phyloP scores from a whole-genome alignment of 495 filamentous ascomycete species.

The Talaromyces thailandensis region DNA sequence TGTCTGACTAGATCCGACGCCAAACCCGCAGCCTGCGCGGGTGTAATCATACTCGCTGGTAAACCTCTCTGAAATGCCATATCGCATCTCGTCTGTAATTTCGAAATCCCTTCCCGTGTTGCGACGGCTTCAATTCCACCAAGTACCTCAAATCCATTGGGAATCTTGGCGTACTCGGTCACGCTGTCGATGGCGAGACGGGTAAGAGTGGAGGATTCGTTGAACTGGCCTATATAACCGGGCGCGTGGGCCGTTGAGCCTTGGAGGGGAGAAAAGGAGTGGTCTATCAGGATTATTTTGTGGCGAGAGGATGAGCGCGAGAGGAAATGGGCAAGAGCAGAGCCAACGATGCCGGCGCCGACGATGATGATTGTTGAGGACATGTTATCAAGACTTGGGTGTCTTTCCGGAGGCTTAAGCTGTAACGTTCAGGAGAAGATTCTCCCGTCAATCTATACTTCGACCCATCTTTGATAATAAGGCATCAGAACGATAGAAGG shows the following conservation, averaged over 20 bases:
- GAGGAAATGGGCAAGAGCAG: constrained; percentile 25
- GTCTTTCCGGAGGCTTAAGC: not conserved
- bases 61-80: constrained; percentile 15
- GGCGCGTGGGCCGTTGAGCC: constrained; percentile 25
- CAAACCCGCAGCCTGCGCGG: constrained; percentile 15
- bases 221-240: constrained; percentile 28
- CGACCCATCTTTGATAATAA: not conserved
- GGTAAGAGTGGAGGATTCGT: constrained; percentile 23
- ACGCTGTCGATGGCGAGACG: constrained; percentile 23
- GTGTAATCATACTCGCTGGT: constrained; percentile 17
- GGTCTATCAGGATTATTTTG: constrained; percentile 20
- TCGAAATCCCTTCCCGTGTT: constrained; percentile 14
- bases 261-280: constrained; percentile 10
- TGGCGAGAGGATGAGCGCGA: constrained; percentile 9
- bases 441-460: not conserved
- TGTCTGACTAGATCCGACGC: constrained; percentile 22
- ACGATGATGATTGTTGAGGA: constrained; percentile 9
- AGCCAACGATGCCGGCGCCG: constrained; percentile 38
- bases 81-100: constrained; percentile 14
- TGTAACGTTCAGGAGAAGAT: not conserved
- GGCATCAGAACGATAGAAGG: not conserved
- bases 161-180: constrained; percentile 19
- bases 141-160: constrained; percentile 19
- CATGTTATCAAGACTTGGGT: not conserved
- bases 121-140: constrained; percentile 24